Conservation (phyloP, 208 protist species). For the Porcisia deanei region DNA sequence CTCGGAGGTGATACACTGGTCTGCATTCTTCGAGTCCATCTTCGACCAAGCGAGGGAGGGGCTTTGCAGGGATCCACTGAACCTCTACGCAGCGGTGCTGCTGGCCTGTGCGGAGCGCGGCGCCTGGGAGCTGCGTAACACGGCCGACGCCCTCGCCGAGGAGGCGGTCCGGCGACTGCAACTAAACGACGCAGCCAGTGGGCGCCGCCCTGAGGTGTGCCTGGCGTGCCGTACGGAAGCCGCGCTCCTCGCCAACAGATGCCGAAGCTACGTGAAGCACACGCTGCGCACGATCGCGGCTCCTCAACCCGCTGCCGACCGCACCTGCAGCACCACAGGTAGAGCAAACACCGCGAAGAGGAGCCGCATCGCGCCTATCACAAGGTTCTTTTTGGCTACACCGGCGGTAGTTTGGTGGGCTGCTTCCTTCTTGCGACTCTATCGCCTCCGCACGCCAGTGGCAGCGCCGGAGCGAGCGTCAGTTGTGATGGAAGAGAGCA, state of each 20-base stretch:
- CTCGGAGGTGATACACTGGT: slow-evolving; percentile 46
- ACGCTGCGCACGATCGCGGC: slow-evolving; percentile 15
- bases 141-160: slow-evolving; percentile 30
- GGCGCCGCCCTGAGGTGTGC: slow-evolving; percentile 29
- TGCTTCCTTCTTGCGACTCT: slow-evolving; percentile 35
- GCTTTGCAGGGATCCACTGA: slow-evolving; percentile 40
- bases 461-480: slow-evolving; percentile 4
- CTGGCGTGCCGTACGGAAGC: slow-evolving; percentile 26
- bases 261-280: slow-evolving; percentile 24
- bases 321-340: neutral
- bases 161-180: slow-evolving; percentile 26
- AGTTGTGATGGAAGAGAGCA: neutral
- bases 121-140: slow-evolving; percentile 22
- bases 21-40: slow-evolving; percentile 37
- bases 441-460: slow-evolving; percentile 23
- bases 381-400: slow-evolving; percentile 47
- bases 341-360: neutral
- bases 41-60: slow-evolving; percentile 43
- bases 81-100: slow-evolving; percentile 41
- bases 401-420: slow-evolving; percentile 49
- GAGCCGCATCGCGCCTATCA: neutral
- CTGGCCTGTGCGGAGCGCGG: slow-evolving; percentile 44
- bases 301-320: neutral
- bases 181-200: slow-evolving; percentile 19
- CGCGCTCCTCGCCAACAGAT: slow-evolving; percentile 13